phyloP scores from a whole-genome alignment of 1,139 yeast species.

The Torulaspora globosa region DNA sequence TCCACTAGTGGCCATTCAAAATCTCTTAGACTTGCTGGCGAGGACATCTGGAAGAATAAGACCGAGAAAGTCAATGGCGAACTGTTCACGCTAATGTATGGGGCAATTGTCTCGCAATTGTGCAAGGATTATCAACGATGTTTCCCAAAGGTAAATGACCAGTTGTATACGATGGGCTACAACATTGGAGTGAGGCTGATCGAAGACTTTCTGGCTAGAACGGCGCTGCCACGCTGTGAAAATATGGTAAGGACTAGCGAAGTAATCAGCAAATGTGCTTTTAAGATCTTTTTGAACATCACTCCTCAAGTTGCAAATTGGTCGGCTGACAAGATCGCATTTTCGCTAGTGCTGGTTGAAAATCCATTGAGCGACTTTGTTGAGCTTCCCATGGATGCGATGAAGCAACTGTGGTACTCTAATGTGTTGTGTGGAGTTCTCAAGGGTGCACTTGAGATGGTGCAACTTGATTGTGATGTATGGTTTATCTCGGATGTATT shows the following conservation, averaged over 20 bases:
- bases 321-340: conserved; percentile 70
- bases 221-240: conserved; percentile 77
- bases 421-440: conserved; percentile 86
- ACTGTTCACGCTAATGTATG: conserved; percentile 86
- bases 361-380: conserved; percentile 95
- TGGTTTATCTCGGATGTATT: conserved; percentile 73
- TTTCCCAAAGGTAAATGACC: conserved; percentile 73
- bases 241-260: conserved; percentile 86
- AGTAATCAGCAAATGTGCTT: conserved; percentile 77
- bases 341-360: conserved; percentile 69
- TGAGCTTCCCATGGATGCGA: conserved; percentile 76
- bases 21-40: conserved; percentile 56
- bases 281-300: conserved; percentile 80
- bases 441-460: conserved; percentile 92
- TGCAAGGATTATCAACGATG: conserved; percentile 79
- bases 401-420: conserved; percentile 82
- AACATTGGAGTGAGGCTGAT: conserved; percentile 87
- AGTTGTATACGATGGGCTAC: conserved; percentile 90
- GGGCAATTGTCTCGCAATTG: conserved; percentile 89
- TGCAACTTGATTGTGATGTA: conserved; percentile 86
- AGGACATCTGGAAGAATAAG: conserved; percentile 87
- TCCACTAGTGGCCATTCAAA: conserved; percentile 18
- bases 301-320: conserved; percentile 74
- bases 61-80: conserved; percentile 92
- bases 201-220: conserved; percentile 87